phyloP scores from a whole-genome alignment of 179 eudicot species.

The Corrigiola litoralis region DNA sequence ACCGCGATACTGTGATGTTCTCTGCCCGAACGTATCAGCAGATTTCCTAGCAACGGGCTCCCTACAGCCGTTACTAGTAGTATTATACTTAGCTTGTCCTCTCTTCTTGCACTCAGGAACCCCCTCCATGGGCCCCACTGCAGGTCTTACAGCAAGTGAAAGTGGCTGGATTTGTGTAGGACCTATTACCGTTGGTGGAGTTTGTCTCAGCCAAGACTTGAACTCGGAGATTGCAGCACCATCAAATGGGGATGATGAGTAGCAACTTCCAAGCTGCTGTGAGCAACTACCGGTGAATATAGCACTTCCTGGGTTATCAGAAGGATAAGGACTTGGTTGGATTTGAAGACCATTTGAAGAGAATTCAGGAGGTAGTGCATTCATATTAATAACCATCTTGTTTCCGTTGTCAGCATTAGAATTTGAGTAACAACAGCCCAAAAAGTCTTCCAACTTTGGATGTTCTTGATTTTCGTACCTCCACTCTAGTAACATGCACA shows the following conservation, averaged over 20 bases:
- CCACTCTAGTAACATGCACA: slow-evolving; percentile 30
- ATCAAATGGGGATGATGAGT: slow-evolving; percentile 30
- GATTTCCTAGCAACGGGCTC: slow-evolving; percentile 48
- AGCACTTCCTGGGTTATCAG: not conserved
- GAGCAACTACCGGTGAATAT: not conserved
- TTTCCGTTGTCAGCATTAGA: slow-evolving; percentile 9
- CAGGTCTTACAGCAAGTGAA: slow-evolving; percentile 5
- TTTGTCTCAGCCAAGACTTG: slow-evolving; percentile 47
- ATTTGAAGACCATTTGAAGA: not conserved
- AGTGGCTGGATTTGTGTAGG: slow-evolving; percentile 10
- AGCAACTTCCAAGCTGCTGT: slow-evolving; percentile 1
- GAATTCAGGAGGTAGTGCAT: slow-evolving; percentile 16
- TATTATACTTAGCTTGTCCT: slow-evolving; percentile 12
- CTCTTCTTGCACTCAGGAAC: slow-evolving; percentile 21
- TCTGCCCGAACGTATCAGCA: slow-evolving; percentile 63
- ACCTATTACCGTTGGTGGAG: slow-evolving; percentile 14
- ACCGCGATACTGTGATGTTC: slow-evolving; percentile 78
- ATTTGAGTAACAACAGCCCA: slow-evolving; percentile 47
- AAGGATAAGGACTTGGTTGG: slow-evolving; percentile 24
- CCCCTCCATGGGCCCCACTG: slow-evolving; percentile 9
- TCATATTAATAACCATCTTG: slow-evolving; percentile 21
- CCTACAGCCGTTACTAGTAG: not conserved
- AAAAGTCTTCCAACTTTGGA: slow-evolving; percentile 70
- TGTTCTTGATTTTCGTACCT: slow-evolving; percentile 32
- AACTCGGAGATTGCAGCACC: slow-evolving; percentile 37